These are phyloP conservation scores for Danielozyma ontarioensis DNA, from an alignment of 805 yeast genomes.

Conservation along the genomic window DNA sequence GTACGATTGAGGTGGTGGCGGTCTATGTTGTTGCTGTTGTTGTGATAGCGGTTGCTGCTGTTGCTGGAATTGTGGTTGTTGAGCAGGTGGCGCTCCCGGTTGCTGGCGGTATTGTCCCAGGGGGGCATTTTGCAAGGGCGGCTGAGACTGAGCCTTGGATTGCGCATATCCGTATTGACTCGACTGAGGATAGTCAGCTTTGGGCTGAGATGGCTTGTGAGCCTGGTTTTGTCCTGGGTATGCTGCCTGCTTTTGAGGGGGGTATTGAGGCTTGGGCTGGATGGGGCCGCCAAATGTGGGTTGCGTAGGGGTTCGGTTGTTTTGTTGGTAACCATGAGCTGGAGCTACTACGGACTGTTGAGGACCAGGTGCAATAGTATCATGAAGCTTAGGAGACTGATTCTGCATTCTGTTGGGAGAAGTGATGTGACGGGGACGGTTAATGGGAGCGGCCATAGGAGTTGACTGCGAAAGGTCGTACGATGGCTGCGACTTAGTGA, in stretches of 20 bases:
- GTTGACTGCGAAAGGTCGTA: constrained; percentile 9
- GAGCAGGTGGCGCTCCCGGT: constrained; percentile 5
- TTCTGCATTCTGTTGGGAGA: constrained; percentile 29
- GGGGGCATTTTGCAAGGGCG: constrained; percentile 1
- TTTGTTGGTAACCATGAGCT: constrained; percentile 1
- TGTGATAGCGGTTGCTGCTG: constrained; percentile 4
- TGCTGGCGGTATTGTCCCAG: constrained; percentile 8
- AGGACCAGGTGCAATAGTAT: constrained; percentile 3
- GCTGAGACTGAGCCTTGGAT: not conserved
- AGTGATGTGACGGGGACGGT: not conserved
- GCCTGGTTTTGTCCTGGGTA: constrained; percentile 8
- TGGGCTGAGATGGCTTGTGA: too few species aligned
- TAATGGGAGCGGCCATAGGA: not conserved
- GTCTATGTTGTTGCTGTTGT: constrained; percentile 6
- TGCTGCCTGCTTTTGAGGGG: constrained; percentile 21
- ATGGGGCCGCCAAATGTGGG: not conserved
- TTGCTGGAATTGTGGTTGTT: constrained; percentile 3
- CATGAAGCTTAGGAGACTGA: constrained; percentile 7
- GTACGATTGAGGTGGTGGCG: constrained; percentile 7
- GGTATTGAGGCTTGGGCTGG: constrained; percentile 24
- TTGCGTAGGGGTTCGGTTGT: constrained; percentile 1
- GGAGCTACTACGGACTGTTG: constrained; percentile 3
- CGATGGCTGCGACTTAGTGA: constrained; percentile 9
- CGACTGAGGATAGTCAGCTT: not conserved
- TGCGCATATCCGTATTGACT: constrained; percentile 1